Base-by-base conservation (phyloP, 495 filamentous ascomycete species). In the Cercophora scortea region DNA sequence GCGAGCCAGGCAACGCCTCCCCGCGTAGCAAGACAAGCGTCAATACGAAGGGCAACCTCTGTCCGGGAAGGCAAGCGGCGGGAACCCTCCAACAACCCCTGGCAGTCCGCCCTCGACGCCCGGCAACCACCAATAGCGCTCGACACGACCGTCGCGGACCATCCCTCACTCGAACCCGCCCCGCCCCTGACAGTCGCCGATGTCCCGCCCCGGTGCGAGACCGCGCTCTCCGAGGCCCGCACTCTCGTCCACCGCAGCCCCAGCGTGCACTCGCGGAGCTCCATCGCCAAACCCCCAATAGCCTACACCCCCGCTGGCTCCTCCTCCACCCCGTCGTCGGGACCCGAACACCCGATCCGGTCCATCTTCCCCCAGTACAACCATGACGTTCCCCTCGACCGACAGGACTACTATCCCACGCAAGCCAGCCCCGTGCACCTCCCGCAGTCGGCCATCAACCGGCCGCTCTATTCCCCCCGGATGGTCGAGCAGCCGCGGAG, bases 281-380 rank as follows among this genome's bases (percentile, higher is more conserved):
- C 75, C 19, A 75, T 75, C 49, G 66, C 71, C 55, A 75, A 75
- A 56, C 70, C 66, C n/a, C 69, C 71, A 40, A 45, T 72, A 15
- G 32, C 42, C n/a, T 62, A 65, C 25, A 65, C 65, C 46, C 62
- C 59, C 34, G 58, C 50, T 19, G 57, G 52, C 16, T 40, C 45
- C 8, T 53, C 55, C 57, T 67, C 51, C 45, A 61, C 63, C 50
- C 69, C 49, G 60, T 61, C 47, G 44, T 25, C 25, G 5, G 25
- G 25, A 5, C 2, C 25, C 2, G 61, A 42, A 54, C 64, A 36
- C 62, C 73, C 40, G 61, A 73, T 60, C 48, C 72, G 71, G 47
- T 79, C 69, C 12, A 93, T 93, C 53, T 93, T 95, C 63, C 89
- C 89, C 12, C 79, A 74, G n/a, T 91, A 89, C 61, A 82, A 95